phyloP scores from a whole-genome alignment of 2,329 filamentous ascomycete species.

The Volutella citrinella region DNA sequence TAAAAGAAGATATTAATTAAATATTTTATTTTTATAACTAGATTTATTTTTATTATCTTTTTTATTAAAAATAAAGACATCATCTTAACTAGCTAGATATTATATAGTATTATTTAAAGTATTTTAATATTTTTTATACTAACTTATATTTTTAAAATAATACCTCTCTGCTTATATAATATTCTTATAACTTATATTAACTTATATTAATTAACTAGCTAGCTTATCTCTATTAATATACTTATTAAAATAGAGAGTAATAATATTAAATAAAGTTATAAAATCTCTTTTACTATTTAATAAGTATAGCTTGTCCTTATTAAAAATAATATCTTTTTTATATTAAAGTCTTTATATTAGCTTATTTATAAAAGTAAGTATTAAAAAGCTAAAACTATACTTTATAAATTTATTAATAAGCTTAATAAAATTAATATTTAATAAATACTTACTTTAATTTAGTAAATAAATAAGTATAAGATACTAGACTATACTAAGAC shows the following conservation, averaged over 20 bases:
- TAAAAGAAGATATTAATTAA: slow-evolving; percentile 50
- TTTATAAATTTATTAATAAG: too few relatives aligned
- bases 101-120: slow-evolving; percentile 39
- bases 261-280: slow-evolving; percentile 17
- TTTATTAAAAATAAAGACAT: slow-evolving; percentile 31
- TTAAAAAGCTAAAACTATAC: slow-evolving; percentile 30
- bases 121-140: slow-evolving; percentile 38
- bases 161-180: slow-evolving; percentile 28
- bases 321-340: slow-evolving; percentile 9
- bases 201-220: too few relatives aligned
- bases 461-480: too few relatives aligned
- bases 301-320: slow-evolving; percentile 20
- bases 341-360: slow-evolving; percentile 40
- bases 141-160: slow-evolving; percentile 40
- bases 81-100: slow-evolving; percentile 40
- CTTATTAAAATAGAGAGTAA: too few relatives aligned
- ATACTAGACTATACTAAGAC: too few relatives aligned
- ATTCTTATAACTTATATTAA: too few relatives aligned
- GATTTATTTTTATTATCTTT: slow-evolving; percentile 19
- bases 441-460: too few relatives aligned
- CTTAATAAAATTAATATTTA: too few relatives aligned
- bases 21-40: slow-evolving; percentile 36
- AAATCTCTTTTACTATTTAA: slow-evolving; percentile 24
- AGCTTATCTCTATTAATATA: slow-evolving; percentile 38
- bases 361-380: slow-evolving; percentile 32